Percentiles rank a stretch among this genome's conserved stretches.
phyloP scores from a whole-genome alignment of 345 rosid species.

The Aegle marmelos region DNA sequence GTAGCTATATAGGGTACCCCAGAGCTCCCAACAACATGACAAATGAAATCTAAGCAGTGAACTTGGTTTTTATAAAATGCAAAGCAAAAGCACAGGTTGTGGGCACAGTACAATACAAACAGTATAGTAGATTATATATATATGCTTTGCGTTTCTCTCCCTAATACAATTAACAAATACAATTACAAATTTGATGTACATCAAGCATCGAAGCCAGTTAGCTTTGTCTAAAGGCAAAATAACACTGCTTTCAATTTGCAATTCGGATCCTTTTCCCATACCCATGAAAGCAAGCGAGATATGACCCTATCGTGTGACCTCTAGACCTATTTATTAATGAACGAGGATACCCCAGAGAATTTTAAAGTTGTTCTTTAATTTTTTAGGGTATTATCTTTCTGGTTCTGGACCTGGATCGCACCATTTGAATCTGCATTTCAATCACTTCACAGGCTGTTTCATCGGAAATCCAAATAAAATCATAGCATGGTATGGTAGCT shows the following conservation, averaged over 20 bases:
- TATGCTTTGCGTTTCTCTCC: slow-evolving; percentile 3
- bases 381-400: too few species aligned
- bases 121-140: neutral
- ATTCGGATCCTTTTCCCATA: slow-evolving; percentile 1
- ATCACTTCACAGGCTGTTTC: neutral
- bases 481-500: neutral
- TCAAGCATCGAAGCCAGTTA: slow-evolving; percentile 33
- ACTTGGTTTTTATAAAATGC: neutral
- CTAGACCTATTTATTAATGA: neutral
- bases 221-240: slow-evolving; percentile 22
- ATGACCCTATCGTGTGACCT: slow-evolving; percentile 5
- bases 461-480: neutral
- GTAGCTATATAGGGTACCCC: slow-evolving; percentile 7
- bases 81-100: neutral
- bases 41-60: slow-evolving; percentile 2
- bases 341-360: too few species aligned
- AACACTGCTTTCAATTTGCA: slow-evolving; percentile 8
- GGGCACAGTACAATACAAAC: neutral
- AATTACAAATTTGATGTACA: slow-evolving; percentile 5
- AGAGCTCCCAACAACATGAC: slow-evolving; percentile 20
- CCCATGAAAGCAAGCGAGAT: slow-evolving; percentile 13
- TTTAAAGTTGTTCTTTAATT: too few species aligned
- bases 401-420: neutral
- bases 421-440: neutral
- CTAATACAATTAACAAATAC: neutral